phyloP scores from a whole-genome alignment of 1,284 basidiomycete genomes.

The Athelia psychrophila region DNA sequence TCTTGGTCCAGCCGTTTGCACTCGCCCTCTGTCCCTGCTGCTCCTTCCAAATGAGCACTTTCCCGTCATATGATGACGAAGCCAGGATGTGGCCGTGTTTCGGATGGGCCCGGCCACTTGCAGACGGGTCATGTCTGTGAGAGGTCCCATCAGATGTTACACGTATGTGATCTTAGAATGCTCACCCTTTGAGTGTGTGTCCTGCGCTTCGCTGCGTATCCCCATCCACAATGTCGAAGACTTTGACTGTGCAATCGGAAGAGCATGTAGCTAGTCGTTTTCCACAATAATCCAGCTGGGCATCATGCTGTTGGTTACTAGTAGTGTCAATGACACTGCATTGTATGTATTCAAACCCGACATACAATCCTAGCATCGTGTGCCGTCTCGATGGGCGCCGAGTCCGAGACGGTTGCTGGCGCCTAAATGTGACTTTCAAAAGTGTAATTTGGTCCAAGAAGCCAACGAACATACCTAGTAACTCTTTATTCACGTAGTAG shows the following conservation, averaged over 20 bases:
- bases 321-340: neutral
- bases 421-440: slow-evolving; percentile 30
- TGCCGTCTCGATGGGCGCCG: slow-evolving; percentile 85
- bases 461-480: neutral
- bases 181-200: slow-evolving; percentile 85
- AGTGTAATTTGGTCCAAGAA: neutral
- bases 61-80: slow-evolving; percentile 96
- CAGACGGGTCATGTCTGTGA: slow-evolving; percentile 90
- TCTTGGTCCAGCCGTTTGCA: slow-evolving; percentile 81
- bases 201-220: slow-evolving; percentile 65
- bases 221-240: slow-evolving; percentile 93
- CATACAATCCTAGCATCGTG: slow-evolving; percentile 96
- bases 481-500: neutral
- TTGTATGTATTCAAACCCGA: slow-evolving; percentile 7
- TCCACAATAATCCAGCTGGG: slow-evolving; percentile 97
- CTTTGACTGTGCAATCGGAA: slow-evolving; percentile 92
- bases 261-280: slow-evolving; percentile 96
- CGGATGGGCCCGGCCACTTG: slow-evolving; percentile 98
- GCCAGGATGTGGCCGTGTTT: slow-evolving; percentile 96
- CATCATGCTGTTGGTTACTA: slow-evolving; percentile 88
- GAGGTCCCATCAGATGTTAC: neutral
- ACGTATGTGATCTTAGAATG: slow-evolving; percentile 6
- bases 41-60: slow-evolving; percentile 99
- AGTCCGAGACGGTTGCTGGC: slow-evolving; percentile 57
- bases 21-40: slow-evolving; percentile 55